These are phyloP conservation scores for Aspergillus sp. DNA, from an alignment of 2,329 filamentous ascomycete genomes.

Conservation along the genomic window DNA sequence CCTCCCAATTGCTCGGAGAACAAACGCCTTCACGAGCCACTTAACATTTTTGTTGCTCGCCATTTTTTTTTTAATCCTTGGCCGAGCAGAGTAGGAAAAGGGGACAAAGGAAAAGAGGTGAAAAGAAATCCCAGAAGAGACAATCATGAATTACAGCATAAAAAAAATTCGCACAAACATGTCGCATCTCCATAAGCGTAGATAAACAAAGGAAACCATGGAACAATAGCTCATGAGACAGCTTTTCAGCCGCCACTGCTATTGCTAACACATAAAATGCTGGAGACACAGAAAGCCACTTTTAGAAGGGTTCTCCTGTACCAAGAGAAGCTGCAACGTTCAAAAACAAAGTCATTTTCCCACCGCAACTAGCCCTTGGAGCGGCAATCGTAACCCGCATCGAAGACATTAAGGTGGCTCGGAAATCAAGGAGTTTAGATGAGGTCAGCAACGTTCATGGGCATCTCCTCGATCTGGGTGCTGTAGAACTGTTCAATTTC, in stretches of 20 bases:
- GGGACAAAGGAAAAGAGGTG: slow-evolving; percentile 30
- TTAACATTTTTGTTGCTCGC: slow-evolving; percentile 33
- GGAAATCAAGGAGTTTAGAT: slow-evolving; percentile 40
- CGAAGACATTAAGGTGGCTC: slow-evolving; percentile 30
- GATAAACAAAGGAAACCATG: slow-evolving; percentile 38
- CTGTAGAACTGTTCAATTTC: slow-evolving; percentile 99
- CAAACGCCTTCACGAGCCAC: slow-evolving; percentile 28
- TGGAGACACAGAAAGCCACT: slow-evolving; percentile 42
- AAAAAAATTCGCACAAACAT: slow-evolving; percentile 36
- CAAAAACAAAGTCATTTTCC: slow-evolving; percentile 24
- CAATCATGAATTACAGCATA: slow-evolving; percentile 35
- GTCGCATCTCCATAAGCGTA: slow-evolving; percentile 39
- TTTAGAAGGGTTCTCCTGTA: slow-evolving; percentile 35
- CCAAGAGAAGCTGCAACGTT: slow-evolving; percentile 29
- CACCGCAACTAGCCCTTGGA: slow-evolving; percentile 28
- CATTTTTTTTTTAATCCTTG: slow-evolving; percentile 23
- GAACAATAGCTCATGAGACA: slow-evolving; percentile 20
- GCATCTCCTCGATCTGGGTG: slow-evolving; percentile 99
- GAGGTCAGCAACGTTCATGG: slow-evolving; percentile 75
- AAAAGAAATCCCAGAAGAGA: slow-evolving; percentile 24
- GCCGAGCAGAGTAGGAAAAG: slow-evolving; percentile 31
- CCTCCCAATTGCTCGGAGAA: slow-evolving; percentile 25
- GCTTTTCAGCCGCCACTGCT: slow-evolving; percentile 16
- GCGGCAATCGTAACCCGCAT: slow-evolving; percentile 38
- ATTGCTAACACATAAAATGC: slow-evolving; percentile 29